Evolutionary conservation across 169 alveolate species (phyloP).

Genomic region (Plasmodium knowlesi): DNA sequence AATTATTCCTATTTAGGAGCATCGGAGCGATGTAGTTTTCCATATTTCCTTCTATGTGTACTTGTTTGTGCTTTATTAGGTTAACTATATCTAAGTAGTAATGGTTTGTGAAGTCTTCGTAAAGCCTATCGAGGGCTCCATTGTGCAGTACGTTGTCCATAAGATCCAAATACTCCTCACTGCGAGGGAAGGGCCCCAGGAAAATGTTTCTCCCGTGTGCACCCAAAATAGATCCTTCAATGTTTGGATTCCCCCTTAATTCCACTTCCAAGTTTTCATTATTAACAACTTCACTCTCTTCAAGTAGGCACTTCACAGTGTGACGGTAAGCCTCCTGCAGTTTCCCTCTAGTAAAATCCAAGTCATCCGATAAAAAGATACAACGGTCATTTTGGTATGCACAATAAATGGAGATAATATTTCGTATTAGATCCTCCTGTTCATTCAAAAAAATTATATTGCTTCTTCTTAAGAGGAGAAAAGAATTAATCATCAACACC

Average conservation of each 20-base stretch:
- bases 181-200: background rate
- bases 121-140: constrained; percentile 11
- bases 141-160: constrained; percentile 18
- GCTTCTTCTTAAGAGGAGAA: constrained; percentile 26
- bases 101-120: constrained; percentile 11
- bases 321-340: background rate
- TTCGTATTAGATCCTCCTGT: background rate
- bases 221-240: background rate
- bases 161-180: background rate
- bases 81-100: constrained; percentile 16
- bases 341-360: background rate
- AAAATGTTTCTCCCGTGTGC: background rate
- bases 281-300: background rate
- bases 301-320: background rate
- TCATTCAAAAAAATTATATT: constrained; percentile 35
- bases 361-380: background rate
- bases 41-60: constrained; percentile 18
- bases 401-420: constrained; percentile 22
- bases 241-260: background rate
- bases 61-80: constrained; percentile 24
- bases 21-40: constrained; percentile 7
- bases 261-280: background rate
- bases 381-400: background rate
- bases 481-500: constrained; percentile 10
- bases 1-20: constrained; percentile 15